Evolutionary conservation across 306 rosid genomes (phyloP).

Genomic region (Medicago ruthenica): DNA sequence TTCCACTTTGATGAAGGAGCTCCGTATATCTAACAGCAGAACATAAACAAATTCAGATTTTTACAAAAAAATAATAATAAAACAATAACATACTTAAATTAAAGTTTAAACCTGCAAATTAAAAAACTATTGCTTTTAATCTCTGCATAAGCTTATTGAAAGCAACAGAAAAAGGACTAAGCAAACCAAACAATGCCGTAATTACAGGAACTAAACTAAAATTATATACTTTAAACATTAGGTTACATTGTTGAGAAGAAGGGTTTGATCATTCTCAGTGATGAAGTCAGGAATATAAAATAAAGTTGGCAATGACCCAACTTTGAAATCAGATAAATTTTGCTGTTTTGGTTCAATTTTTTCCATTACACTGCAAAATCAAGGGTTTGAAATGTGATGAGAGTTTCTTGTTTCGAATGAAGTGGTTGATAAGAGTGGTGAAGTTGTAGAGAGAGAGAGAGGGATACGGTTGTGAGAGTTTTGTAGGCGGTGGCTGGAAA

Average conservation of each 20-base stretch:
- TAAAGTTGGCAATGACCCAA: constrained; percentile 72
- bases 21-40: constrained; percentile 65
- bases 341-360: constrained; percentile 45
- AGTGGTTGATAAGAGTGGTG: neutral
- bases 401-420: neutral
- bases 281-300: constrained; percentile 75
- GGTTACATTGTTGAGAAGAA: constrained; percentile 66
- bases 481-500: neutral
- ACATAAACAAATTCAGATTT: neutral
- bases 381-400: constrained; percentile 30
- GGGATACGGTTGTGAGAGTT: neutral
- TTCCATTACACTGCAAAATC: constrained; percentile 51
- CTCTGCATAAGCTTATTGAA: too few relatives aligned
- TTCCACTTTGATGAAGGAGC: constrained; percentile 83
- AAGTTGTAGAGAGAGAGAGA: neutral
- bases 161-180: too few relatives aligned
- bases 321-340: constrained; percentile 49
- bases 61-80: neutral
- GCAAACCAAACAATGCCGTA: too few relatives aligned
- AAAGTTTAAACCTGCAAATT: too few relatives aligned
- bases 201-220: too few relatives aligned
- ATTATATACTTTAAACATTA: neutral
- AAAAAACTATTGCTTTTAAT: too few relatives aligned
- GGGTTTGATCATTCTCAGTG: constrained; percentile 51
- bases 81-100: neutral